Evolutionary conservation across 116 monocot genomes (phyloP).

Genomic region (Dioscorea cayenensis): DNA sequence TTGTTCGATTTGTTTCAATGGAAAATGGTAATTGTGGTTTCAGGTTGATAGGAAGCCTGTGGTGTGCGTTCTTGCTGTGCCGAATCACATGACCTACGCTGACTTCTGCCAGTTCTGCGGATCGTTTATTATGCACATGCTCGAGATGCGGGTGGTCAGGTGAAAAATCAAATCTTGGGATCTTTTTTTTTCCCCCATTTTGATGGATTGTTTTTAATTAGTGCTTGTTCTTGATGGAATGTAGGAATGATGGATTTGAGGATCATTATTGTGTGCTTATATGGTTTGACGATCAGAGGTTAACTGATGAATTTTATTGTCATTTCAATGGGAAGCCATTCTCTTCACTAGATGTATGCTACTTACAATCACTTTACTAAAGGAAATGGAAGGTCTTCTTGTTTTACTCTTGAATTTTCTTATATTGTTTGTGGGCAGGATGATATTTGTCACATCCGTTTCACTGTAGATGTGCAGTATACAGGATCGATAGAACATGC

Average conservation of each 20-base stretch:
- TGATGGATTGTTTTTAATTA: neutral
- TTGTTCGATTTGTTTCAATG: too few relatives aligned
- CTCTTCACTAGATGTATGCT: constrained; percentile 78
- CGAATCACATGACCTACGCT: constrained; percentile 97
- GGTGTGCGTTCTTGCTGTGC: constrained; percentile 75
- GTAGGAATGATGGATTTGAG: constrained; percentile 70
- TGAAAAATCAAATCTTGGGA: constrained; percentile 1
- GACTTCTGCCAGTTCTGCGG: constrained; percentile 90
- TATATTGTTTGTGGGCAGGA: constrained; percentile 27
- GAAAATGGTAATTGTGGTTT: neutral
- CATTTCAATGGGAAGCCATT: constrained; percentile 79
- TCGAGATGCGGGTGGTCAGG: constrained; percentile 91
- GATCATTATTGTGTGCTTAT: constrained; percentile 82
- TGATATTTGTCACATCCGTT: constrained; percentile 66
- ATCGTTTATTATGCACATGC: constrained; percentile 68
- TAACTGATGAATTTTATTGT: constrained; percentile 61
- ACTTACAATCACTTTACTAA: neutral
- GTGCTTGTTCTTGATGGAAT: neutral
- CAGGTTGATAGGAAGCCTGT: constrained; percentile 76
- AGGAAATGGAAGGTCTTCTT: neutral
- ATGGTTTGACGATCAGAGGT: constrained; percentile 64
- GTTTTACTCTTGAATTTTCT: neutral
- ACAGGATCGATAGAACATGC: constrained; percentile 79
- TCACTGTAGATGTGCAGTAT: constrained; percentile 65
- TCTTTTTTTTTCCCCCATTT: neutral